Base-by-base conservation (phyloP, 345 rosid species). In the Lagerstroemia speciosa region DNA sequence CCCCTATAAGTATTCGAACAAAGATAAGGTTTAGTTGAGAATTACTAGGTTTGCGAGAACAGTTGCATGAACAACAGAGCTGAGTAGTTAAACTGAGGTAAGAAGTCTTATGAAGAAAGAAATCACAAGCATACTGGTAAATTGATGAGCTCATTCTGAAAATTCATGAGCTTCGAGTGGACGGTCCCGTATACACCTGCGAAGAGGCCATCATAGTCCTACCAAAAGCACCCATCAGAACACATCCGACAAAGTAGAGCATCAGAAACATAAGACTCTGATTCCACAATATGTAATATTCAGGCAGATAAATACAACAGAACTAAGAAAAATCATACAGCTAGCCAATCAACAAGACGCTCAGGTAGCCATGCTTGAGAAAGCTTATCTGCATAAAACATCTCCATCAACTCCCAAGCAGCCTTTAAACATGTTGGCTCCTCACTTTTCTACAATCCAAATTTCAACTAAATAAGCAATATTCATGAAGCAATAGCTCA, bases 331-430 rank as follows among this genome's bases (percentile, higher is more conserved):
- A 78, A 72, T 53, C 82, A 74, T 94, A 94, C 99, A 80, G 96
- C 83, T 79, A 94, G 79, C 98, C 99, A 94, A 80, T 94, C 96
- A 52, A 85, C 79, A 34, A 94, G 85, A 50, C 84, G 85, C 73
- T 91, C 99, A 1, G 96, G 96, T 45, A 91, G 71, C 93, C 96
- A 94, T 37, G 92, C 71, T 67, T 84, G 84, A 80, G 87, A 85
- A 30, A 83, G 76, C 75, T 77, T 88, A 74, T 91, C 93, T 11
- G 82, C 96, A 79, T 87, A 91, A 78, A 91, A 85, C 53, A 89
- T 76, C 66, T 94, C 97, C 93, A 94, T 83, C 80, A 94, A 80
- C 83, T 89, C 93, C 99, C 99, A 94, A 4, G 96, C 99, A 72
- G 96, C 99, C 81, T 86, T 91, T 73, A 91, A 83, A 76, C 78